These are phyloP conservation scores for Sphagnum fallax DNA, from an alignment of 228 moss, liverwort and hornwort species.

Conservation along the genomic window DNA sequence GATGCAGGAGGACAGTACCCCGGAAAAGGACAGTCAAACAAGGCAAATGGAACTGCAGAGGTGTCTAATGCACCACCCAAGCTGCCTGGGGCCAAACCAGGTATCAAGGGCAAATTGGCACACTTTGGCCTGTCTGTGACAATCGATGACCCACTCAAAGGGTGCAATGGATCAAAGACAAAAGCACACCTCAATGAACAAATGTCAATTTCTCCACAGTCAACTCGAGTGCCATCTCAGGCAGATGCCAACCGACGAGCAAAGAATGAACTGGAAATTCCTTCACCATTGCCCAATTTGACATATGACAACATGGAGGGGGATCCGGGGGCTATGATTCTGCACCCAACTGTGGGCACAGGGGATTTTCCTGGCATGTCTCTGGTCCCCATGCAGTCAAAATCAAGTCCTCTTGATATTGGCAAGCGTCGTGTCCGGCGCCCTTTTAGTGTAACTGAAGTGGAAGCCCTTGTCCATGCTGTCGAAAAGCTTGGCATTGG, in stretches of 20 bases:
- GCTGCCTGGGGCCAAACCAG: constrained; percentile 37
- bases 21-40: constrained; percentile 63
- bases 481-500: constrained; percentile 99
- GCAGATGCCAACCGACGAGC: constrained; percentile 81
- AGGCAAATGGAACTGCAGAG: constrained; percentile 54
- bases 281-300: constrained; percentile 16
- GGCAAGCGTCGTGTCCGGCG: constrained; percentile 91
- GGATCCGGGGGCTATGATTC: constrained; percentile 80
- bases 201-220: constrained; percentile 71
- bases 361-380: constrained; percentile 84
- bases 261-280: constrained; percentile 62
- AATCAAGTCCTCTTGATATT: constrained; percentile 70
- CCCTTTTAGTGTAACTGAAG: constrained; percentile 90
- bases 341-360: constrained; percentile 70
- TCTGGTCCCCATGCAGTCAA: constrained; percentile 73
- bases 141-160: constrained; percentile 51
- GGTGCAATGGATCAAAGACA: constrained; percentile 51
- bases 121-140: constrained; percentile 44
- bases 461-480: constrained; percentile 89
- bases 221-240: constrained; percentile 96
- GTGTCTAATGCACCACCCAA: constrained; percentile 43
- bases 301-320: constrained; percentile 64
- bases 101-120: constrained; percentile 39
- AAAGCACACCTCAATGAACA: constrained; percentile 53
- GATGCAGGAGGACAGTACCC: constrained; percentile 69